A percentile compares a stretch with the other conserved stretches of the same genome.
Conservation (phyloP, 2,329 filamentous ascomycete species). For the Verticillium longisporum region DNA sequence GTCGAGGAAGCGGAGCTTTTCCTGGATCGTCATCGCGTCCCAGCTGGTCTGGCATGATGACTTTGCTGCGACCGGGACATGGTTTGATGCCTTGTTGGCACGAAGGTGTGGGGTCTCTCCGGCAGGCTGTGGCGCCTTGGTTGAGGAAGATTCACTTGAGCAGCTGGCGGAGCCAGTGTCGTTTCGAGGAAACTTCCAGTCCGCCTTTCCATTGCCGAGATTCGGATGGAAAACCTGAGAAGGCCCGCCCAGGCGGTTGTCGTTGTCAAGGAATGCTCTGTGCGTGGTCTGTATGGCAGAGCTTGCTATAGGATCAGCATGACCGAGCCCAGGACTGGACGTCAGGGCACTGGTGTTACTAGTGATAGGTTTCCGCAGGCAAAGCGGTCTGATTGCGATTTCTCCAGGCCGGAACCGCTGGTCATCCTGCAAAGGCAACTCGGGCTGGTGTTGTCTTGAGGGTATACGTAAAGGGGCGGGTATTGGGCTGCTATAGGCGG, state of each 20-base stretch:
- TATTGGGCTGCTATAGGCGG: conserved; percentile 8
- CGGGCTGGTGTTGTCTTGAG: background rate
- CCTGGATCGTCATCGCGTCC: background rate
- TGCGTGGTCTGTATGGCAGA: background rate
- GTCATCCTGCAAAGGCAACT: background rate
- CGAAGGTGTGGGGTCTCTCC: background rate
- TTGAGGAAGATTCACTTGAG: background rate
- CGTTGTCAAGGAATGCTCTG: no score
- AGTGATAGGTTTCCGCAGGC: no score
- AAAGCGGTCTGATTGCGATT: no score
- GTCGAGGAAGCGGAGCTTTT: background rate
- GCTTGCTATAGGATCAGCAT: no score
- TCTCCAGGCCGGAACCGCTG: no score
- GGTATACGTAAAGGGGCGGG: conserved; percentile 10
- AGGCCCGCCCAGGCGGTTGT: background rate
- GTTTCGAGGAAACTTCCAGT: background rate
- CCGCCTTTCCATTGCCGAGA: background rate
- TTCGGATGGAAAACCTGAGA: background rate
- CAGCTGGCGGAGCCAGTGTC: background rate
- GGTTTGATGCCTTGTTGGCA: background rate
- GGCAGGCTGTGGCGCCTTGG: background rate
- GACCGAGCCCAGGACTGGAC: no score
- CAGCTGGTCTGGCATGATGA: background rate
- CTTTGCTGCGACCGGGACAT: background rate
- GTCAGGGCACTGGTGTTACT: no score